phyloP scores from a whole-genome alignment of 2,329 filamentous ascomycete genomes.

The Diaporthe sp. region DNA sequence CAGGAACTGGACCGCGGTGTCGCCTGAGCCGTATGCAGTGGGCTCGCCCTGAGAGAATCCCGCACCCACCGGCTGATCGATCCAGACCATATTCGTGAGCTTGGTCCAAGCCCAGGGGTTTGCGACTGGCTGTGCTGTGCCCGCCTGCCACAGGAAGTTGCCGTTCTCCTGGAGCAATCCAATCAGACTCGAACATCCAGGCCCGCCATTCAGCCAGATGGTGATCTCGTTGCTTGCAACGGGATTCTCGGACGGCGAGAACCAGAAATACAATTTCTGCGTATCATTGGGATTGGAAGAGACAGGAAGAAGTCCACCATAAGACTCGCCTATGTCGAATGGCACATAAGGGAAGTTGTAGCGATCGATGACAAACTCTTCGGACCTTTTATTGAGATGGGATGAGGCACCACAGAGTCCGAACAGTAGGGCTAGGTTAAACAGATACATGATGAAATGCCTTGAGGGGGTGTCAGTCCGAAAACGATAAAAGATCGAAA shows the following conservation, averaged over 20 bases:
- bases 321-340: constrained; percentile 74
- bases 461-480: background rate
- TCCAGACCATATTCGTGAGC: constrained; percentile 77
- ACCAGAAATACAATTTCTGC: constrained; percentile 68
- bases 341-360: constrained; percentile 70
- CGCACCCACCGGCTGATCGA: constrained; percentile 72
- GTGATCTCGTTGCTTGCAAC: constrained; percentile 63
- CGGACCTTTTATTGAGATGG: constrained; percentile 40
- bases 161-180: constrained; percentile 80
- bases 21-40: constrained; percentile 71
- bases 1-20: constrained; percentile 74
- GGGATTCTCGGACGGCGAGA: constrained; percentile 65
- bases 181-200: constrained; percentile 68
- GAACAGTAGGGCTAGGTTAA: background rate
- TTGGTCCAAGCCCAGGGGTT: constrained; percentile 79
- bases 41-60: constrained; percentile 74
- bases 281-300: constrained; percentile 53
- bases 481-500: background rate
- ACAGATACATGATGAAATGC: background rate
- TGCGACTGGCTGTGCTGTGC: constrained; percentile 69
- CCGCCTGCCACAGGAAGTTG: constrained; percentile 74
- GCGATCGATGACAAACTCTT: constrained; percentile 70
- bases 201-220: constrained; percentile 67
- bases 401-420: background rate
- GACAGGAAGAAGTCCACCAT: constrained; percentile 70